Base-by-base conservation (phyloP, 164 flowering plant genomes). In the Malania oleifera region DNA sequence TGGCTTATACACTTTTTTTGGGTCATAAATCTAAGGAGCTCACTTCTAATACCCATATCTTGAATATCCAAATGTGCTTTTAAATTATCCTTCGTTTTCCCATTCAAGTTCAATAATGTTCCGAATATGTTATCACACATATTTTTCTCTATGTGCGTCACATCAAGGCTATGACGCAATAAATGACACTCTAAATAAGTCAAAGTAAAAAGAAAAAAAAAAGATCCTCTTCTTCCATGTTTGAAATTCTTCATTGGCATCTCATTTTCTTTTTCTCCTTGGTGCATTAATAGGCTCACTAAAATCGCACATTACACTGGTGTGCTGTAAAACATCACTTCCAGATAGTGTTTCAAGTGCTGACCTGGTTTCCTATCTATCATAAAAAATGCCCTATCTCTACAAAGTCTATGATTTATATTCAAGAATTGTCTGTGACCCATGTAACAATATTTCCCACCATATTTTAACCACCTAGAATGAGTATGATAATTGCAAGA, bases 121-220 rank as follows among this genome's bases (percentile, higher is more conserved):
- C 35, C 45, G 4, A 69, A 0, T 2, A 69, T 3, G 49, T 25
- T 64, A 7, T 69, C 67, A 40, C 41, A 63, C 7, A 68, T 49
- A 53, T 68, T 58, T 19, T 68, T 63, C 24, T 63, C 67, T 5
- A 57, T 56, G 20, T 64, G 69, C 69, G 66, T 70, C 0, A 70
- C 64, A 61, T 70, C 74, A 0, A 67, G n/a, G n/a, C 49, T 57
- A 19, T 71, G 67, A 12, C 52, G 44, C 0, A 67, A 4, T 0
- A 59, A 13, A 18, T 51, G 27, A 38, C 25, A 7, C 15, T 53
- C 35, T 57, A 57, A 67, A 41, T 62, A 71, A 23, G 67, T 40
- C 12, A 67, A 20, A 3, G 53, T 24, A 13, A 71, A 62, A 28
- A 67, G 53, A 14, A 13, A 71, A 62, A 28, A 67, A 58, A 14